phyloP scores from a whole-genome alignment of 345 rosid species.

The Turnera subulata region DNA sequence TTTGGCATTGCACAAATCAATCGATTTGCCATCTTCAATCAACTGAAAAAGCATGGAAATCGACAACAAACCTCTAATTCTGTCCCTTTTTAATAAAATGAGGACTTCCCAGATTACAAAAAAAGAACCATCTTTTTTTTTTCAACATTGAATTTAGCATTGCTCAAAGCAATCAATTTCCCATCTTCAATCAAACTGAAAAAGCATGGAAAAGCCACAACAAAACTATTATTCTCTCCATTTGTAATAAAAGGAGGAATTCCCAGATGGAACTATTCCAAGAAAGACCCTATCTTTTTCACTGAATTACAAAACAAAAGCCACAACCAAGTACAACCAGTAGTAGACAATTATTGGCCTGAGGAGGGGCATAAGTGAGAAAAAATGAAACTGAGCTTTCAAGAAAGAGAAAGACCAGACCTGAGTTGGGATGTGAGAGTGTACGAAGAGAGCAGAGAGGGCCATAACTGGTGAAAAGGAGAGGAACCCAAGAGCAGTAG shows the following conservation, averaged over 20 bases:
- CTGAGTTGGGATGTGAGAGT: constrained; percentile 41
- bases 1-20: too few relatives aligned
- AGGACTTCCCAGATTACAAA: too few relatives aligned
- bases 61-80: too few relatives aligned
- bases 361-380: background rate
- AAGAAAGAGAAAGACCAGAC: constrained; percentile 29
- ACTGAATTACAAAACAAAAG: constrained; percentile 2
- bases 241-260: background rate
- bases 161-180: background rate
- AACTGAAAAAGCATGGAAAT: too few relatives aligned
- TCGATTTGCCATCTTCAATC: too few relatives aligned
- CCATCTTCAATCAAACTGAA: background rate
- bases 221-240: background rate
- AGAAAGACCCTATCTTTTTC: too few relatives aligned
- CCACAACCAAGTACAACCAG: background rate
- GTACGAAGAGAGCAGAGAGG: constrained; percentile 42
- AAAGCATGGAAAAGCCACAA: constrained; percentile 1
- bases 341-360: too few relatives aligned
- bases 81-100: too few relatives aligned
- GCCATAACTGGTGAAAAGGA: constrained; percentile 44
- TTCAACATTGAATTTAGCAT: background rate
- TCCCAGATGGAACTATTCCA: background rate
- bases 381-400: background rate
- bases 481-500: constrained; percentile 16
- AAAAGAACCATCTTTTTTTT: background rate